A percentile compares a stretch with the other conserved stretches of the same genome.
These are phyloP conservation scores for Phytophthora pisi DNA, from an alignment of 352 stramenopile genomes.

Conservation along the genomic window DNA sequence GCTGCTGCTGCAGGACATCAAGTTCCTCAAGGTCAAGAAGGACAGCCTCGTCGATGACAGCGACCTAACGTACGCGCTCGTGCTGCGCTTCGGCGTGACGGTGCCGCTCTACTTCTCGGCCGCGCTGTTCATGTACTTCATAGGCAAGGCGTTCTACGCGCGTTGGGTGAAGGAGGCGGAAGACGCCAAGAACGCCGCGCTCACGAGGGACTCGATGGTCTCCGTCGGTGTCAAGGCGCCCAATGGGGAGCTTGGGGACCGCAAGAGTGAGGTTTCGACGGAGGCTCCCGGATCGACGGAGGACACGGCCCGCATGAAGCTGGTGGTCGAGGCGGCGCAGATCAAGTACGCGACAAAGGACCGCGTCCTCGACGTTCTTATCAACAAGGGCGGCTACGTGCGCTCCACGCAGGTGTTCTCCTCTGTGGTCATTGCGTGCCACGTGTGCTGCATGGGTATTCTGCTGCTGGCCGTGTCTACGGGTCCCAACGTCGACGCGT, in stretches of 20 bases:
- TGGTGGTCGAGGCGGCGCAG: constrained; percentile 50
- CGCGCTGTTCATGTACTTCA: constrained; percentile 79
- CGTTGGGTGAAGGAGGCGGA: constrained; percentile 74
- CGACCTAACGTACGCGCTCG: constrained; percentile 64
- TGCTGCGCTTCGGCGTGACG: constrained; percentile 73
- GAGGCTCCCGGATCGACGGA: constrained; percentile 15
- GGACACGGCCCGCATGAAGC: constrained; percentile 43
- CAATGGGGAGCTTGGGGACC: constrained; percentile 6
- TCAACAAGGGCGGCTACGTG: constrained; percentile 80
- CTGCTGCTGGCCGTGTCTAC: constrained; percentile 69
- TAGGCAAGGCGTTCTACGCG: constrained; percentile 75
- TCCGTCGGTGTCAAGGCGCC: constrained; percentile 31
- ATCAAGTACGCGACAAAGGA: constrained; percentile 59
- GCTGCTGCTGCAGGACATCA: constrained; percentile 78
- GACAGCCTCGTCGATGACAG: constrained; percentile 52
- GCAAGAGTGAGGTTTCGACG: constrained; percentile 19
- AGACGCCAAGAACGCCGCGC: constrained; percentile 62
- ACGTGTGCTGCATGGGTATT: constrained; percentile 77
- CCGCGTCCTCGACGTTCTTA: constrained; percentile 60
- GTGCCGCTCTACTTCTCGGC: constrained; percentile 75
- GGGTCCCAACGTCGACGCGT: constrained; percentile 38
- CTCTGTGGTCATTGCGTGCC: constrained; percentile 66
- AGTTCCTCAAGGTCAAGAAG: constrained; percentile 73
- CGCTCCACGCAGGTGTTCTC: constrained; percentile 84
- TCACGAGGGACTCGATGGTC: constrained; percentile 44